These are phyloP conservation scores for Metarhizium album DNA, from an alignment of 2,329 filamentous ascomycete genomes.

Conservation along the genomic window DNA sequence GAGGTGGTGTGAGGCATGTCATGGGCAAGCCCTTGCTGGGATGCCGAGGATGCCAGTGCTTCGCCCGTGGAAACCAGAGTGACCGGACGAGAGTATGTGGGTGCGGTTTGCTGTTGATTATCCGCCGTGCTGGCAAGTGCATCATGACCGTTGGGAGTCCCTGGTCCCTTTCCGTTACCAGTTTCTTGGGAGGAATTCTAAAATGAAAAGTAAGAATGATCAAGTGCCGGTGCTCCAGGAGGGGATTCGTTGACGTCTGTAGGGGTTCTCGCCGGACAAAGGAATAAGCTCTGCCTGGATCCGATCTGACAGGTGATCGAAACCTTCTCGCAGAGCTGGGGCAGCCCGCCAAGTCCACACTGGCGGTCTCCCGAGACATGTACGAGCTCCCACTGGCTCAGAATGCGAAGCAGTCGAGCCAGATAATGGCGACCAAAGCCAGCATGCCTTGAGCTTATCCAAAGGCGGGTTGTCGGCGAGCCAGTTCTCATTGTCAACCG, in stretches of 20 bases:
- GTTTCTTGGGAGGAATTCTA: background rate
- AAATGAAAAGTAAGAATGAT: background rate
- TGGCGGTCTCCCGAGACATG: constrained; percentile 18
- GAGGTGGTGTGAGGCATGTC: background rate
- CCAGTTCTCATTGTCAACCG: constrained; percentile 7
- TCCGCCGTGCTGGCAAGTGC: background rate
- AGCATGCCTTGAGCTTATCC: constrained; percentile 10
- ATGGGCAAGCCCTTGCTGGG: background rate
- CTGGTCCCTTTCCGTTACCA: constrained; percentile 4
- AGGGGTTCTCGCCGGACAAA: background rate
- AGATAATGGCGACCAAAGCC: constrained; percentile 6
- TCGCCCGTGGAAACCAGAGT: background rate
- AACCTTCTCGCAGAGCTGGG: constrained; percentile 8
- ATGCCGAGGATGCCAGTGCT: background rate
- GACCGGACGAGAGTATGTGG: background rate
- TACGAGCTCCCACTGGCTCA: constrained; percentile 11
- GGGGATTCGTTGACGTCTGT: background rate
- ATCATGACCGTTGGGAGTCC: background rate
- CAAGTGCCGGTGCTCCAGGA: background rate
- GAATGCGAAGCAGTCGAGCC: constrained; percentile 6
- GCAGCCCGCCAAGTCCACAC: constrained; percentile 8
- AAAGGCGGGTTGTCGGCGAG: constrained; percentile 9
- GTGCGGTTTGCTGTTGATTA: background rate
- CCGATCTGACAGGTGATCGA: constrained; percentile 7
- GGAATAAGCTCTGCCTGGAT: constrained; percentile 3